Conservation (phyloP, 371 early-diverging fungal species). For the Mortierella sp. region DNA sequence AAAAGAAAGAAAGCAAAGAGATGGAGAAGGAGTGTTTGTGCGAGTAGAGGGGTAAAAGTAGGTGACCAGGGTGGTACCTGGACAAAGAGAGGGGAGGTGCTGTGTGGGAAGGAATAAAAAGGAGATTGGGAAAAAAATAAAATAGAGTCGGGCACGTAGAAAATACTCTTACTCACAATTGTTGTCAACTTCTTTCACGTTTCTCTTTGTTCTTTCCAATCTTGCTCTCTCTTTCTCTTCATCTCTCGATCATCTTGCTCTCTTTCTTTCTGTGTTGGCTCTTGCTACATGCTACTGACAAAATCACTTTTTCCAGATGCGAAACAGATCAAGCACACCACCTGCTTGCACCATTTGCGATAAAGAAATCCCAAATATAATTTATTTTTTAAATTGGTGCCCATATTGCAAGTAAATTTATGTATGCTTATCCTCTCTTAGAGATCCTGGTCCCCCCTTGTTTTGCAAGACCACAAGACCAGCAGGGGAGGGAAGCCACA, state of each 20-base stretch:
- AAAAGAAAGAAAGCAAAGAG: background rate
- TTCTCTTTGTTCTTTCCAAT: background rate
- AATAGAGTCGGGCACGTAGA: background rate
- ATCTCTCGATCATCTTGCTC: background rate
- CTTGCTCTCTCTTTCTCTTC: background rate
- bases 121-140: background rate
- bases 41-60: too few species aligned
- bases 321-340: background rate
- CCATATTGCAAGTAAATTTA: too few species aligned
- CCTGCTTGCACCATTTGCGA: background rate
- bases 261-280: background rate
- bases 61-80: too few species aligned
- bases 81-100: background rate
- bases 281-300: background rate
- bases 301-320: background rate
- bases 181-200: too few species aligned
- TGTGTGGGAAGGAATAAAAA: background rate
- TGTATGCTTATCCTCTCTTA: too few species aligned
- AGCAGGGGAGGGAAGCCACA: too few species aligned
- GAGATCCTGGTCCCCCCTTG: too few species aligned
- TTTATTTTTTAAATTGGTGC: too few species aligned
- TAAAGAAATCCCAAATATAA: too few species aligned
- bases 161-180: background rate
- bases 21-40: background rate
- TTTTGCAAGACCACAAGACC: too few species aligned